Evolutionary conservation across 805 yeast genomes (phyloP).

Genomic region (Wickerhamomyces alni): DNA sequence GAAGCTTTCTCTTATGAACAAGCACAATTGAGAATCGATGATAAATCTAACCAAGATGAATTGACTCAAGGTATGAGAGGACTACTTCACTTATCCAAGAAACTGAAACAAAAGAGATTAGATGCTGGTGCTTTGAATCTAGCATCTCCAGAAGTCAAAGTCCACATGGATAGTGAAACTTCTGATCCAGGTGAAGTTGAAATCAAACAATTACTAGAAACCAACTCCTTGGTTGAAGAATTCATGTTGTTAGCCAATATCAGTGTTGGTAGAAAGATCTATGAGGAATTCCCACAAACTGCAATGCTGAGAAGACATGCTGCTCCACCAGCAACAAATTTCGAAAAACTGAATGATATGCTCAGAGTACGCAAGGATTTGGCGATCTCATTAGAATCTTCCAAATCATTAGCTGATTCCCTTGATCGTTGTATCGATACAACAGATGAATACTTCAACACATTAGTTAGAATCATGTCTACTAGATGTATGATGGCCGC

Average conservation of each 20-base stretch:
- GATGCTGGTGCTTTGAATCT: constrained; percentile 95
- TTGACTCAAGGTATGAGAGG: constrained; percentile 87
- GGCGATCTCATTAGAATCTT: constrained; percentile 73
- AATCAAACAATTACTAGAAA: constrained; percentile 78
- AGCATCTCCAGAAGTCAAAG: constrained; percentile 97
- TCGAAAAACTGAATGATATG: constrained; percentile 86
- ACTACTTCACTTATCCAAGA: constrained; percentile 71
- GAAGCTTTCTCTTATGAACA: constrained; percentile 93
- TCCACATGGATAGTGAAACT: constrained; percentile 94
- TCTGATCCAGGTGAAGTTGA: constrained; percentile 96
- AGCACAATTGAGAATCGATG: constrained; percentile 91
- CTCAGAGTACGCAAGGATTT: constrained; percentile 72
- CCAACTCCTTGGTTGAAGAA: constrained; percentile 95
- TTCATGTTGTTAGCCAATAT: constrained; percentile 97
- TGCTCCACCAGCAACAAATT: constrained; percentile 93
- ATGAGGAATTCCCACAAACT: constrained; percentile 91
- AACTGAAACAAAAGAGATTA: constrained; percentile 76
- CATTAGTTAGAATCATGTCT: constrained; percentile 90
- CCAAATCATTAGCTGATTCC: constrained; percentile 89
- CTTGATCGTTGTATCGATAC: constrained; percentile 83
- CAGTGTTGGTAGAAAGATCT: constrained; percentile 89
- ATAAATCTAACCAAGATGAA: constrained; percentile 66
- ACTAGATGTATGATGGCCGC: constrained; percentile 99
- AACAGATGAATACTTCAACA: constrained; percentile 85
- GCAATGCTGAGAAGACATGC: constrained; percentile 98